Conservation (phyloP, 2,329 filamentous ascomycete species). For the Aureobasidium lini region DNA sequence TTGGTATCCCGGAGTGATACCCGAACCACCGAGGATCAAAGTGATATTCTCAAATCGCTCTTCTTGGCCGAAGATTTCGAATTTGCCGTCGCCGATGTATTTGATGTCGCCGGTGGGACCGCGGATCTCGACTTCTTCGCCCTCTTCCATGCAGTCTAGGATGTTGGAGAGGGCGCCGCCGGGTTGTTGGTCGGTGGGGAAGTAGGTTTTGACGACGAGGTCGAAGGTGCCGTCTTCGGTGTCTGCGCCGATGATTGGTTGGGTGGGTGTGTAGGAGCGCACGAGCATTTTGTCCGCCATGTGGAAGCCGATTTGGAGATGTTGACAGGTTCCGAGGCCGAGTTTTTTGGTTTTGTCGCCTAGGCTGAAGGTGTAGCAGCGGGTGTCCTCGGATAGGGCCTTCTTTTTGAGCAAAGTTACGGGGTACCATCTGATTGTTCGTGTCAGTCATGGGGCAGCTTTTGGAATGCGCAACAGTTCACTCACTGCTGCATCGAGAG, state of each 20-base stretch:
- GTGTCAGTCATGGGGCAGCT: slow-evolving; percentile 29
- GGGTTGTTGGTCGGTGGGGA: slow-evolving; percentile 39
- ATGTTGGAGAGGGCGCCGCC: slow-evolving; percentile 49
- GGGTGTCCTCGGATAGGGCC: slow-evolving; percentile 38
- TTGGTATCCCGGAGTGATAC: slow-evolving; percentile 47
- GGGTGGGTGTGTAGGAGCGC: slow-evolving; percentile 44
- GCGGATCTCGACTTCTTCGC: slow-evolving; percentile 45
- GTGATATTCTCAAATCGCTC: slow-evolving; percentile 38
- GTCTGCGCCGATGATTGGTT: slow-evolving; percentile 33
- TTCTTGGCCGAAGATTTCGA: slow-evolving; percentile 37
- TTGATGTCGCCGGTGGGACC: slow-evolving; percentile 46
- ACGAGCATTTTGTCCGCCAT: slow-evolving; percentile 45
- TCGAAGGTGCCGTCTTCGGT: slow-evolving; percentile 37
- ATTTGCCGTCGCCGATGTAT: slow-evolving; percentile 41
- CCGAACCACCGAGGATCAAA: slow-evolving; percentile 44
- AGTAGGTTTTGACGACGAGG: slow-evolving; percentile 46
- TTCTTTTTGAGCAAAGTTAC: slow-evolving; percentile 35
- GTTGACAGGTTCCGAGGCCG: slow-evolving; percentile 45
- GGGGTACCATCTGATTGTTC: slow-evolving; percentile 35
- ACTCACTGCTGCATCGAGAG: slow-evolving; percentile 8
- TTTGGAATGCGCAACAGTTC: accelerated
- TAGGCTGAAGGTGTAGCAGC: slow-evolving; percentile 41
- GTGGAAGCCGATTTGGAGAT: slow-evolving; percentile 48
- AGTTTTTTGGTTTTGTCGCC: slow-evolving; percentile 35
- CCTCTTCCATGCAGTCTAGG: slow-evolving; percentile 42